Base-by-base conservation (phyloP, 2,329 filamentous ascomycete species). In the Cordyceps javanica region DNA sequence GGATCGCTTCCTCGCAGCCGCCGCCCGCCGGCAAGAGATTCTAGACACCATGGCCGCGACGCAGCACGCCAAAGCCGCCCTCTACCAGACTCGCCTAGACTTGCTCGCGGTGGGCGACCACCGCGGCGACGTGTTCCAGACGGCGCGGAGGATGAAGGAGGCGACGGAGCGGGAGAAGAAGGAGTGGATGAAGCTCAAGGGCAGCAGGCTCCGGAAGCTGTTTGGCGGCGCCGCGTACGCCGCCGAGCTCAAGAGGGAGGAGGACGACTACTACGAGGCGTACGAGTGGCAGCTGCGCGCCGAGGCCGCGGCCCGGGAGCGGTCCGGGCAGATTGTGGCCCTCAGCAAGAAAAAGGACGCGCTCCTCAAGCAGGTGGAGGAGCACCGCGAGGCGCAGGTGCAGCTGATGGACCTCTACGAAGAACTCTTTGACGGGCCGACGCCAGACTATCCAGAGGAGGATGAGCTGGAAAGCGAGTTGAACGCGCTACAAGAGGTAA, bases 231-330 rank as follows among this genome's bases (percentile, higher is more conserved):
- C 36, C 8, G 10, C 21, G 34, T 32, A 53, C 50, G 38, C 14
- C 36, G 50, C 36, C 3, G 26, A 53, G 38, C 26, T 53, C n/a
- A 53, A 53, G 36, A 44, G 44, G 36, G 49, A 52, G 25, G 50
- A 53, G n/a, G 36, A 42, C 26, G 50, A 53, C 1, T 53, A 44
- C 25, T 53, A 53, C 23, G 50, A 53, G 50, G 50, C 50, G 26
- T 44, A 53, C n/a, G 50, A 53, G 36, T 53, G 50, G 50, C 50
- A 53, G 50, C 50, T 53, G 16, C 50, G 49, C 23, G 49, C 49
- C 11, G 49, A 52, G 26, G 49, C 49, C 7, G 23, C 34, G 10
- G 49, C 34, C 36, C 13, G 30, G 3, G 34, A 39, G 36, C 3
- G 19, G 1, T 8, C 3, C 8, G 21, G 21, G n/a, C 49, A 52